Evolutionary conservation across 1,284 basidiomycete genomes (phyloP), one percentile per base, ranked within the genome.

Genomic region (Ustilago loliicola): DNA sequence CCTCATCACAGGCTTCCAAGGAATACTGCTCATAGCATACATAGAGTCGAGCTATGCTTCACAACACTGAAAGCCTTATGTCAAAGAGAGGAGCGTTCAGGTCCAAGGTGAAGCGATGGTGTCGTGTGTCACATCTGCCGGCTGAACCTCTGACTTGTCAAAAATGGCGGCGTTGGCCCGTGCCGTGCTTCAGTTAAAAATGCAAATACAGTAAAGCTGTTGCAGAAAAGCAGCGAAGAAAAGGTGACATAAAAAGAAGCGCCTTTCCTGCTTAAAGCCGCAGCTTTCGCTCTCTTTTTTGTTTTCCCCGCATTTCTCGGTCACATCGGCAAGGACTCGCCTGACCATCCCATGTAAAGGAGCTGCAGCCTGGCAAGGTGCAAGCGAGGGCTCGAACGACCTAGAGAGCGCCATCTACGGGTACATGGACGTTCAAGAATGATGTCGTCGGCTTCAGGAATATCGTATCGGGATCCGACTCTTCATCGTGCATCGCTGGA

Each of bases 121-220:
- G 55, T 57, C 55, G 8, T 57, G 55, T 56, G 55, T 25, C 9
- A 42, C 17, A 21, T 23, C 36, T 34, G 23, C 54, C 54, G 54
- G 38, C n/a, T 29, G 19, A 56, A 40, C 25, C 38, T 48, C 17
- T 40, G 38, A 27, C 45, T 23, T 50, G 23, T 50, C 48, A 50
- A 50, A 50, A 15, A 15, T 29, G 15, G 48, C 48, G 13, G 27
- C 13, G n/a, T 27, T 57, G 55, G 55, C 38, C 58, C 58, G 58
- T 51, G 48, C 58, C 21, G 34, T 38, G 21, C 23, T 29, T 50
- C 4, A 17, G 27, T 36, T 50, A 30, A 17, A 23, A 38, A 8
- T 50, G 23, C 13, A 23, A 50, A 25, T 13, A 50, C 48, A 48
- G 23, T 13, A 50, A 59, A 48, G 23, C 1, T 45, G 38, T 1